Base-by-base conservation (phyloP, 805 yeast species). In the Candida endomychidarum region DNA sequence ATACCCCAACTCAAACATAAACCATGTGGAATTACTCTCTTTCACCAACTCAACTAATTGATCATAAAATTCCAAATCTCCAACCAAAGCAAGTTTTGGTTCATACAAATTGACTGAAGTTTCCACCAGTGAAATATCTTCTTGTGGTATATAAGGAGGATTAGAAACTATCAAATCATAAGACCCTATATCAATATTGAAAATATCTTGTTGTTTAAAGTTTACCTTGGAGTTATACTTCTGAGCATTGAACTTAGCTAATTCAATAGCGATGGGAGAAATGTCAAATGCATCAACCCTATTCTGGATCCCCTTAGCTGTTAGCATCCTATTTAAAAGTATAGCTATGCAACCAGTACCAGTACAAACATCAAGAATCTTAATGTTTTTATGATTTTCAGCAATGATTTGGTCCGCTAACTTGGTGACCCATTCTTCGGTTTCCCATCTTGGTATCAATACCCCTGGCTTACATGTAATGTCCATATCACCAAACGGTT, bases 391-490 rank as follows among this genome's bases (percentile, higher is more conserved):
- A 29, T 25, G 23, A 7, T 10, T 7, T 12, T 33, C n/a, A 15
- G 40, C 10, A 12, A 25, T 21, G 15, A 44, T 44, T 8, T 17
- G 10, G 26, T 27, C 22, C 40, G 26, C 32, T 15, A 84, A 55
- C 40, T 70, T 70, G 20, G 64, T 24, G 8, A 75, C 67, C 97
- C 97, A 91, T 53, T 88, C 96, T 57, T 91, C 98, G 0, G 99
- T 91, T 56, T 91, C 99, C 84, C 91, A 81, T 36, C 99, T 63
- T 0, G 99, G 98, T 19, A 91, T 90, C 44, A 91, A 63, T 2
- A 88, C 97, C 0, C 80, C 80, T 1, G 65, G 66, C 20, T 60
- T 52, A 52, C 96, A 86, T 18, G 52, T 41, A 3, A 91, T 72
- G 9, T 75, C 77, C 35, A 91, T 55, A 1, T 57, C 53, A 0